Conservation (phyloP, 208 protist species). For the Acanthamoeba royreba region DNA sequence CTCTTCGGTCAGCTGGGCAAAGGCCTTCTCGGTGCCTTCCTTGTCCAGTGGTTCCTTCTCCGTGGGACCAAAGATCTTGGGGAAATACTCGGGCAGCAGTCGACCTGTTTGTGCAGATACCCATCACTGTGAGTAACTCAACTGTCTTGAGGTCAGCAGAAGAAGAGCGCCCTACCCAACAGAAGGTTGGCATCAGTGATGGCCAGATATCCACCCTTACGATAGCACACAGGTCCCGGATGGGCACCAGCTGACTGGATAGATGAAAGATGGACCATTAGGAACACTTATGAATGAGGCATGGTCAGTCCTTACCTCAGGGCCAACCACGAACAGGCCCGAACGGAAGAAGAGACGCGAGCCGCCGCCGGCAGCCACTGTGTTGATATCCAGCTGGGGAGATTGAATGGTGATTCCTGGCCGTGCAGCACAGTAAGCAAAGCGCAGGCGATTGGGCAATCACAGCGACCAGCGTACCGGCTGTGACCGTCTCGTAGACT, state of each 20-base stretch:
- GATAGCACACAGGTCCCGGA: conserved; percentile 92
- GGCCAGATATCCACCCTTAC: conserved; percentile 88
- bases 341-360: conserved; percentile 88
- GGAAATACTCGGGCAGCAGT: conserved; percentile 89
- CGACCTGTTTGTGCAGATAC: conserved; percentile 29
- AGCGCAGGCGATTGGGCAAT: neutral
- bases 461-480: neutral
- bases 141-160: neutral
- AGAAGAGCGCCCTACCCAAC: conserved; percentile 71
- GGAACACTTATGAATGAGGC: neutral
- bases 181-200: conserved; percentile 94
- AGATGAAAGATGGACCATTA: neutral
- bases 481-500: conserved; percentile 86
- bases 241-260: conserved; percentile 70
- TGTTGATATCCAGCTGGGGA: conserved; percentile 93
- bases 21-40: conserved; percentile 73
- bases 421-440: conserved; percentile 41
- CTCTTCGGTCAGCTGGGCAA: conserved; percentile 77
- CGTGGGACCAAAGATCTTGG: conserved; percentile 91
- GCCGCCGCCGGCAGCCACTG: conserved; percentile 95
- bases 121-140: neutral
- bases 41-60: conserved; percentile 77
- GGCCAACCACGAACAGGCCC: conserved; percentile 90
- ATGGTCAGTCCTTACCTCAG: conserved; percentile 82
- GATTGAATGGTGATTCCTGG: conserved; percentile 86